Evolutionary conservation across 1,284 basidiomycete genomes (phyloP), one percentile per base, ranked within the genome.

Genomic region (Ceratobasidium sp.): DNA sequence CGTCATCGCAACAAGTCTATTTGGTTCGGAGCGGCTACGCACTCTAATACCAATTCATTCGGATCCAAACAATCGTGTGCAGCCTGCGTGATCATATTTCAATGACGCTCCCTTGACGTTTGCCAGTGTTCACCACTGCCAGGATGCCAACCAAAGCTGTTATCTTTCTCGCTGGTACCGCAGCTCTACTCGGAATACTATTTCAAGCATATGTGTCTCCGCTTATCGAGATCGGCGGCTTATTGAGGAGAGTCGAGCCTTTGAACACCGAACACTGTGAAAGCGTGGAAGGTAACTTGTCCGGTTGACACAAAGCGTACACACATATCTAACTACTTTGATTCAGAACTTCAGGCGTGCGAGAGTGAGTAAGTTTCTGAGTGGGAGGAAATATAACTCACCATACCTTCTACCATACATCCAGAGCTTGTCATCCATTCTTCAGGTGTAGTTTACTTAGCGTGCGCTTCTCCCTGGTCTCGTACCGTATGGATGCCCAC

Each of bases 291-390:
- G 64, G 64, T 69, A 47, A 28, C n/a, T 38, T 2, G 14, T 41
- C 16, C n/a, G 32, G 6, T 9, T 23, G n/a, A n/a, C n/a, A n/a
- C n/a, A n/a, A n/a, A n/a, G n/a, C n/a, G n/a, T n/a, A n/a, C n/a
- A n/a, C n/a, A n/a, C n/a, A n/a, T n/a, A n/a, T n/a, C n/a, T n/a
- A n/a, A n/a, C n/a, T n/a, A n/a, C n/a, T n/a, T n/a, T n/a, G n/a
- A 21, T 49, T 38, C 47, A n/a, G 83, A 85, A 26, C 80, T 90
- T 2, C 80, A 87, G 73, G 90, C 89, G 50, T 91, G 89, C 76
- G 90, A 91, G 80, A 90, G 90, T 90, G 73, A 32, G 66, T 11
- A 82, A 74, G 44, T n/a, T 1, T 32, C 21, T 18, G 2, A 30
- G 11, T 28, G 38, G 21, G 21, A 43, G 23, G 32, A 21, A 49